Percentiles rank a stretch among this genome's conserved stretches.
These are phyloP conservation scores for Pelargonium cotyledonis DNA, from an alignment of 441 rosid species.

Conservation along the genomic window DNA sequence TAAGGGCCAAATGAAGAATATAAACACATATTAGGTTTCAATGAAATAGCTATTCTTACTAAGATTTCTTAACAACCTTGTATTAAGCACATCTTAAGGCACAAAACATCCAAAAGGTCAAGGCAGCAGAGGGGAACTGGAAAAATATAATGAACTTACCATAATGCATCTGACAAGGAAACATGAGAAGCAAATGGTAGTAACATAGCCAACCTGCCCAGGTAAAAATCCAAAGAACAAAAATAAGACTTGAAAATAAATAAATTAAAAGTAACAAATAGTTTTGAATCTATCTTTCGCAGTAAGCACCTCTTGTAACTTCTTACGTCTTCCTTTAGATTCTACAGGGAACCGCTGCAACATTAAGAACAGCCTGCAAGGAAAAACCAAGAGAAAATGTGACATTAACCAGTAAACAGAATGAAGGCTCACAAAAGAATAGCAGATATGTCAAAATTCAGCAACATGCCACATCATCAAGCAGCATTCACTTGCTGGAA, in stretches of 20 bases:
- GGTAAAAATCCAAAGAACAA: conserved; percentile 20
- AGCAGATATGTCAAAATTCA: neutral
- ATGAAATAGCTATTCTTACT: neutral
- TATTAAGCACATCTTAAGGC: neutral
- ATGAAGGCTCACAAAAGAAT: neutral
- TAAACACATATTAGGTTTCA: neutral
- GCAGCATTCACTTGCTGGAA: neutral
- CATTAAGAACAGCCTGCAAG: conserved; percentile 76
- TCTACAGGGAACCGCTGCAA: conserved; percentile 89
- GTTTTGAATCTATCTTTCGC: neutral
- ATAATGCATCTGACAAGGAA: conserved; percentile 81
- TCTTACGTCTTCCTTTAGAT: conserved; percentile 87
- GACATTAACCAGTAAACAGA: no score
- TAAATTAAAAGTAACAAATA: neutral
- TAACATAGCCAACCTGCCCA: conserved; percentile 87
- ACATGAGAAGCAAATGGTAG: conserved; percentile 79
- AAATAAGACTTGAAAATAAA: neutral
- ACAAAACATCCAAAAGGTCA: neutral
- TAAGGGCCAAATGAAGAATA: neutral
- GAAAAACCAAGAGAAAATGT: neutral
- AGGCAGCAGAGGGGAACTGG: neutral
- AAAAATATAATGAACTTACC: conserved; percentile 39
- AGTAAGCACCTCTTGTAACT: conserved; percentile 68
- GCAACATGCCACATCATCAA: neutral
- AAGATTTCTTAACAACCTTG: neutral